Percentiles rank a stretch among this genome's conserved stretches.
These are phyloP conservation scores for Solanum hybrid DNA, from an alignment of 305 asterid genomes.

Conservation along the genomic window DNA sequence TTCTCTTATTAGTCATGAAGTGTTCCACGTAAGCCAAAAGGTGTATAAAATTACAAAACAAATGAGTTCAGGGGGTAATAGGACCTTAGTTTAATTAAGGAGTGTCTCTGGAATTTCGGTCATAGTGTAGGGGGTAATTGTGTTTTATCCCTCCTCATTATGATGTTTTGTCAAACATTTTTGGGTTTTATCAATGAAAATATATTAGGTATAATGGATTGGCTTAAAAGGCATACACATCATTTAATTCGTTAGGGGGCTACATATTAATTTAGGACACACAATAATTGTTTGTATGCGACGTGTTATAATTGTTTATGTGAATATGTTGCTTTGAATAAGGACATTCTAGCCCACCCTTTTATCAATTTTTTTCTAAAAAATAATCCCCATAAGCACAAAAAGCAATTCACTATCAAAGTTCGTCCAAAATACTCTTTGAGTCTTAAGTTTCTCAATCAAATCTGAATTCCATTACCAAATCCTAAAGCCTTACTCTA, in stretches of 20 bases:
- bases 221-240: background rate
- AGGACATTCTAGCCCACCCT: background rate
- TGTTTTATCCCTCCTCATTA: background rate
- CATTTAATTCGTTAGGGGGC: background rate
- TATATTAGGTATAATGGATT: background rate
- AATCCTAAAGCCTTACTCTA: background rate
- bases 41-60: background rate
- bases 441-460: background rate
- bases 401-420: background rate
- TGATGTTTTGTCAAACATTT: background rate
- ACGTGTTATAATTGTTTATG: background rate
- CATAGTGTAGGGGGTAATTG: background rate
- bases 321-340: background rate
- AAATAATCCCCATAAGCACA: background rate
- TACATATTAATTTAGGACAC: background rate
- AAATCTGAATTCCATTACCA: background rate
- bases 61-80: background rate
- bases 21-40: background rate
- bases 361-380: too few species aligned
- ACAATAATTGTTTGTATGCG: background rate
- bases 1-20: background rate
- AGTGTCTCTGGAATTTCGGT: background rate
- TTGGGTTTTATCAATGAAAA: too few species aligned
- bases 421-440: background rate
- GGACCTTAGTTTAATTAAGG: too few species aligned